These are phyloP conservation scores for Selaginella moellendorffii DNA, from an alignment of 75 land plant genomes.

Conservation along the genomic window DNA sequence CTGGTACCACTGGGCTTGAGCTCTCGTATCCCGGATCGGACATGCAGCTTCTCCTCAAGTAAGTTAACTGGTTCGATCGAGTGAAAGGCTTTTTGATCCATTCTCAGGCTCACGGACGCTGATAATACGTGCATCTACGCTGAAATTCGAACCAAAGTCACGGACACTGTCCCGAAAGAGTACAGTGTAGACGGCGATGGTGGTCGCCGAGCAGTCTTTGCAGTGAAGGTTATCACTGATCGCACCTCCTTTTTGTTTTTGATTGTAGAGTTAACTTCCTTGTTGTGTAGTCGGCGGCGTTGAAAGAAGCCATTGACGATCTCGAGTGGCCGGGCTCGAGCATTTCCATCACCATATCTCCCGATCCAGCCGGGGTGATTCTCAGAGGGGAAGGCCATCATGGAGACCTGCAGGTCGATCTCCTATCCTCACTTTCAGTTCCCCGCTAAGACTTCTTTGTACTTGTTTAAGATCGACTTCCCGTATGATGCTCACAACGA, in stretches of 20 bases:
- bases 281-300: constrained; percentile 56
- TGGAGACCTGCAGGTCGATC: constrained; percentile 94
- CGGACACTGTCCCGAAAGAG: constrained; percentile 80
- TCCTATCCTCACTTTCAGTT: no score
- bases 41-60: constrained; percentile 93
- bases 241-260: neutral
- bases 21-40: constrained; percentile 85
- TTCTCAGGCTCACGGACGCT: constrained; percentile 56
- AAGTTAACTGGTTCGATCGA: constrained; percentile 8
- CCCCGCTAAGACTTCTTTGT: no score
- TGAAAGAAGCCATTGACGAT: constrained; percentile 89
- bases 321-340: constrained; percentile 96
- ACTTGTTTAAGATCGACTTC: constrained; percentile 60
- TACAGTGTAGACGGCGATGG: constrained; percentile 58
- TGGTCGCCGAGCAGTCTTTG: constrained; percentile 50
- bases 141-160: constrained; percentile 84
- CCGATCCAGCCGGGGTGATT: constrained; percentile 61
- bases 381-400: constrained; percentile 77
- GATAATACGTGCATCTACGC: constrained; percentile 66
- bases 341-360: constrained; percentile 43
- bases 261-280: neutral
- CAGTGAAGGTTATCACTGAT: constrained; percentile 51
- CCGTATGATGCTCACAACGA: constrained; percentile 51
- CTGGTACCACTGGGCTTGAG: constrained; percentile 44
- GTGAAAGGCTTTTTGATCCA: neutral